phyloP scores from a whole-genome alignment of 2,329 filamentous ascomycete genomes.

The Penicillium nordicum region DNA sequence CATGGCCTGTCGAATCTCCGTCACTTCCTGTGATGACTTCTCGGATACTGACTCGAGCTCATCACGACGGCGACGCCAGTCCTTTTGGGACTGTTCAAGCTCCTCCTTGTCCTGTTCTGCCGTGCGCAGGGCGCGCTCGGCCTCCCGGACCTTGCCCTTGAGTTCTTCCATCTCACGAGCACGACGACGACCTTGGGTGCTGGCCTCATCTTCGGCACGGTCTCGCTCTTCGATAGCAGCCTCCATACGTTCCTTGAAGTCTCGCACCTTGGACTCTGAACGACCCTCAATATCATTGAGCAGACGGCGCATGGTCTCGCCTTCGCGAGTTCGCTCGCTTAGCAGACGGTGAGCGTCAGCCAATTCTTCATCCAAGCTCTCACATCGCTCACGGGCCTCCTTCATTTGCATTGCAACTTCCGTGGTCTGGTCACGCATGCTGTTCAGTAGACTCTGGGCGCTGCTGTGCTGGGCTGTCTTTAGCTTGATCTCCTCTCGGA shows the following conservation, averaged over 20 bases:
- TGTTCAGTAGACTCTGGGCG: constrained; percentile 79
- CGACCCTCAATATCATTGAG: constrained; percentile 81
- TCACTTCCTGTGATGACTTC: constrained; percentile 67
- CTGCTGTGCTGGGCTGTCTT: constrained; percentile 82
- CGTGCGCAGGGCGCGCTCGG: constrained; percentile 71
- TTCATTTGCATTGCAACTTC: constrained; percentile 90
- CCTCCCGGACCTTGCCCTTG: constrained; percentile 71
- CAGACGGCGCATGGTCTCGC: constrained; percentile 88
- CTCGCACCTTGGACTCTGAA: constrained; percentile 75
- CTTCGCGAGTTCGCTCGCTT: constrained; percentile 82
- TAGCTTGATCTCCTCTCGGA: constrained; percentile 77
- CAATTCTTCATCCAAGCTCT: constrained; percentile 88
- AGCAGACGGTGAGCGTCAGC: constrained; percentile 83
- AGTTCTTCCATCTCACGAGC: constrained; percentile 85
- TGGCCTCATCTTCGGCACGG: constrained; percentile 85
- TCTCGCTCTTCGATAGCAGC: constrained; percentile 91
- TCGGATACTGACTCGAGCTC: constrained; percentile 71
- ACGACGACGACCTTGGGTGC: constrained; percentile 69
- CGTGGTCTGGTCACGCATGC: constrained; percentile 87
- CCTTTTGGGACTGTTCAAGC: constrained; percentile 67
- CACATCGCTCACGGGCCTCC: constrained; percentile 75
- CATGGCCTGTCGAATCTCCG: constrained; percentile 73
- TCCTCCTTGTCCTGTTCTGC: constrained; percentile 74
- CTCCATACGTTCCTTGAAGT: constrained; percentile 87
- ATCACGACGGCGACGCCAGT: constrained; percentile 69